A percentile compares a stretch with the other conserved stretches of the same genome.
Evolutionary conservation across 164 flowering plant genomes (phyloP).

Genomic region (Berberis vulgaris): DNA sequence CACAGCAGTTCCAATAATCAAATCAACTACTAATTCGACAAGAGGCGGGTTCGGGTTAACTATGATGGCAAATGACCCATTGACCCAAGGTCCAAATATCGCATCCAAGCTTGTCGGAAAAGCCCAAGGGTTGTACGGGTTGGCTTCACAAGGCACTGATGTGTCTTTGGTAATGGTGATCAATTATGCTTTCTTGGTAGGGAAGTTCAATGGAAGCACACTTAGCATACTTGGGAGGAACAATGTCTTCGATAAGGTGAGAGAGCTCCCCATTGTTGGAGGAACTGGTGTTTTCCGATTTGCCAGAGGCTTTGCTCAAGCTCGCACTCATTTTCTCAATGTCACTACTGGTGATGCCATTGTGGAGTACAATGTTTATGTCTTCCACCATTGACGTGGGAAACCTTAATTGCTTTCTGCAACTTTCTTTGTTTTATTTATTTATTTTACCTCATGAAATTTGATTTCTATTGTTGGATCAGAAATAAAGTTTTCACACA

Average conservation of each 20-base stretch:
- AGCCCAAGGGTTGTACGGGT: constrained; percentile 10
- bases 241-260: constrained; percentile 5
- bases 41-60: too few relatives aligned
- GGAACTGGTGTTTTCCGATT: constrained; percentile 8
- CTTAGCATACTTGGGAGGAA: constrained; percentile 7
- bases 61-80: too few relatives aligned
- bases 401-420: too few relatives aligned
- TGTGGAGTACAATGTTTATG: constrained; percentile 5
- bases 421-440: too few relatives aligned
- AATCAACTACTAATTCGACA: too few relatives aligned
- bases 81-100: constrained; percentile 1
- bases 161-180: not conserved
- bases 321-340: constrained; percentile 1
- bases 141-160: not conserved
- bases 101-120: constrained; percentile 5
- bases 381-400: constrained; percentile 5
- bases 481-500: too few relatives aligned
- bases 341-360: constrained; percentile 6
- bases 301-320: constrained; percentile 6
- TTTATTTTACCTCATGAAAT: too few relatives aligned
- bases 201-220: constrained; percentile 11
- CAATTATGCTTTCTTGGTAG: constrained; percentile 5
- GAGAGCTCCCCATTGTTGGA: constrained; percentile 9
- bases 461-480: too few relatives aligned
- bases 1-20: too few relatives aligned